These are phyloP conservation scores for Pedinophyceae sp. DNA, from an alignment of 139 green algal species.

Conservation along the genomic window DNA sequence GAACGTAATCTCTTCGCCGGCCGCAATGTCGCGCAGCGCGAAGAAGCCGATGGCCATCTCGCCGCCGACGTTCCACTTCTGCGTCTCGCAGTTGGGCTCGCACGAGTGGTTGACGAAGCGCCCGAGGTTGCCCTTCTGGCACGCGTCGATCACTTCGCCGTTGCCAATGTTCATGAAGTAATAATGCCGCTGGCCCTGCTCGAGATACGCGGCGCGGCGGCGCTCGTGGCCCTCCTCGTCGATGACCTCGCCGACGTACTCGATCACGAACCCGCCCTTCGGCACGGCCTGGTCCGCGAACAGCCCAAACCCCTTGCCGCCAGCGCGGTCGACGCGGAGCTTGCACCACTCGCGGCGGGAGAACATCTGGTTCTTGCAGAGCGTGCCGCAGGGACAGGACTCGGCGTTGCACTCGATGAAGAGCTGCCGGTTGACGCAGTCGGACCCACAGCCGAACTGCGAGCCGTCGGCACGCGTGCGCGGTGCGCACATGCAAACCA, in stretches of 20 bases:
- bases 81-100: conserved; percentile 92
- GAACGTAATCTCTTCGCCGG: conserved; percentile 85
- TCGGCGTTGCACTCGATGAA: conserved; percentile 77
- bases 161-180: conserved; percentile 99
- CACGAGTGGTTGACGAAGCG: conserved; percentile 98
- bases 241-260: conserved; percentile 88
- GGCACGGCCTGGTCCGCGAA: conserved; percentile 53
- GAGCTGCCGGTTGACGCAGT: conserved; percentile 91
- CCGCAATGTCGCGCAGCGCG: conserved; percentile 31
- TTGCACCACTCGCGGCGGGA: conserved; percentile 56
- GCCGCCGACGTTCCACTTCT: conserved; percentile 92
- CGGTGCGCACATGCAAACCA: conserved; percentile 77
- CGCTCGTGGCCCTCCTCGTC: conserved; percentile 83
- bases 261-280: conserved; percentile 81
- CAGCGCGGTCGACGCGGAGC: conserved; percentile 52
- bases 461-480: conserved; percentile 17
- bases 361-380: conserved; percentile 91
- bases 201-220: conserved; percentile 71
- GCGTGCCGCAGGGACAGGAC: conserved; percentile 73
- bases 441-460: conserved; percentile 51
- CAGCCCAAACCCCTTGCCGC: conserved; percentile 78
- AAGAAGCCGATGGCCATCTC: conserved; percentile 96
- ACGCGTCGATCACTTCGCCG: conserved; percentile 92
- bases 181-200: conserved; percentile 72
- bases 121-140: conserved; percentile 66